phyloP scores from a whole-genome alignment of 768 basidiomycete genomes.

The Lactarius evosmus region DNA sequence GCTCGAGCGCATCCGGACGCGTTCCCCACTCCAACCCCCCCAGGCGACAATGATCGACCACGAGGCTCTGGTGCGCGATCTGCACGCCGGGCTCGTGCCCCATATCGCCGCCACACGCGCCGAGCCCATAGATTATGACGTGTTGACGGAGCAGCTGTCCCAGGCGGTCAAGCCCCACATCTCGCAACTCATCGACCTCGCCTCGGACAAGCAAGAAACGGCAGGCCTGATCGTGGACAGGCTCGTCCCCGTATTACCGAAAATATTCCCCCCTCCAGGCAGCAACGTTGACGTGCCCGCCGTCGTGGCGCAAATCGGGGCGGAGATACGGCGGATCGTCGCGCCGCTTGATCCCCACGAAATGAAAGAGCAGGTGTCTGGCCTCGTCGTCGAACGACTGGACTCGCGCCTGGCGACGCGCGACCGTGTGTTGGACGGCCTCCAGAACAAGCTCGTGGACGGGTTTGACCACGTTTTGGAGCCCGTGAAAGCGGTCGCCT shows the following conservation, averaged over 20 bases:
- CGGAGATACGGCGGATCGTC: conserved; percentile 68
- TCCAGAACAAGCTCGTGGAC: conserved; percentile 56
- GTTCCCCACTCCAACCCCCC: conserved; percentile 35
- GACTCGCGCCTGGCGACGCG: conserved; percentile 77
- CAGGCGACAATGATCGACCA: conserved; percentile 37
- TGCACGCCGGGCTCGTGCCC: conserved; percentile 57
- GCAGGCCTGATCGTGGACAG: conserved; percentile 75
- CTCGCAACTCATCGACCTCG: conserved; percentile 82
- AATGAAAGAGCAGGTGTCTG: conserved; percentile 87
- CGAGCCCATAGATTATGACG: conserved; percentile 75
- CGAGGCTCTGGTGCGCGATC: conserved; percentile 57
- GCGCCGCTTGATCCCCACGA: conserved; percentile 79
- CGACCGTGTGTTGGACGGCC: conserved; percentile 61
- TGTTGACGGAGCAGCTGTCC: conserved; percentile 66
- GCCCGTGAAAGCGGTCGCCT: conserved; percentile 42
- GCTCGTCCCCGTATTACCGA: conserved; percentile 63
- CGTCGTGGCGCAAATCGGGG: conserved; percentile 55
- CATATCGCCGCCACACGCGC: conserved; percentile 56
- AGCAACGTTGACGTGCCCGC: conserved; percentile 48
- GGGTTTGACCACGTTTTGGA: conserved; percentile 46
- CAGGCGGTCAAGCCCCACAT: conserved; percentile 90
- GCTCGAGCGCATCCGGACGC: conserved; percentile 39
- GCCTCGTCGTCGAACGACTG: conserved; percentile 81
- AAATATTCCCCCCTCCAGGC: conserved; percentile 34
- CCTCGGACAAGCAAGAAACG: conserved; percentile 86